Evolutionary conservation across 75 land plant species (phyloP), one percentile per base, ranked within the genome.

Genomic region (Sequoia sempervirens): DNA sequence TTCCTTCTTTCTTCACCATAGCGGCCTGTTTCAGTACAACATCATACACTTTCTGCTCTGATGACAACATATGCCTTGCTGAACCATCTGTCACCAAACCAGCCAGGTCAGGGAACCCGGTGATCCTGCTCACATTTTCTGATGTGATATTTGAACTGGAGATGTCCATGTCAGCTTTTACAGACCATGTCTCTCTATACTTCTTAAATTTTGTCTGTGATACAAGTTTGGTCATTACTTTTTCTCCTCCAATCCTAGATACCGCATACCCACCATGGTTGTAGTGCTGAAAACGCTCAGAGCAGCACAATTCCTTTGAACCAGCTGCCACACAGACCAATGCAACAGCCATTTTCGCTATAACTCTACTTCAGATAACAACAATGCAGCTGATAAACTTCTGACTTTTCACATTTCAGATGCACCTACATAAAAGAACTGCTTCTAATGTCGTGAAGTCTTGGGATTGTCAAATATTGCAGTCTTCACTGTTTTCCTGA

Each of bases 11-110:
- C 85, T 89, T 92, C 72, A 88, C 89, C 69, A 94, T 47, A n/a
- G 93, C 93, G 32, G 96, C 97, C 88, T 95, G 97, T 87, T 90
- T 92, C 41, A 91, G 80, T 73, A 95, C 97, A 23, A 92, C 93
- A 0, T 95, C 96, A 68, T 93, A 89, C 13, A 92, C 92, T 86
- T 83, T 88, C 92, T 87, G 87, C 89, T 89, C 92, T 38, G 91
- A 88, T 0, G 95, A 86, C 23, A 82, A 5, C 52, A 86, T 15
- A 9, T 75, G 26, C 10, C 86, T 79, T 79, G 85, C 82, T 43
- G 84, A 78, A 45, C 14, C 50, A 78, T 78, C 32, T 45, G 80
- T 78, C 46, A 43, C 46, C 46, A 78, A 12, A 78, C 46, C 41
- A 78, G 30, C 28, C 80, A 78, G 30, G 1, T 11, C 52, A 43